phyloP scores from a whole-genome alignment of 345 rosid genomes.

The Noccaea bulbosa region DNA sequence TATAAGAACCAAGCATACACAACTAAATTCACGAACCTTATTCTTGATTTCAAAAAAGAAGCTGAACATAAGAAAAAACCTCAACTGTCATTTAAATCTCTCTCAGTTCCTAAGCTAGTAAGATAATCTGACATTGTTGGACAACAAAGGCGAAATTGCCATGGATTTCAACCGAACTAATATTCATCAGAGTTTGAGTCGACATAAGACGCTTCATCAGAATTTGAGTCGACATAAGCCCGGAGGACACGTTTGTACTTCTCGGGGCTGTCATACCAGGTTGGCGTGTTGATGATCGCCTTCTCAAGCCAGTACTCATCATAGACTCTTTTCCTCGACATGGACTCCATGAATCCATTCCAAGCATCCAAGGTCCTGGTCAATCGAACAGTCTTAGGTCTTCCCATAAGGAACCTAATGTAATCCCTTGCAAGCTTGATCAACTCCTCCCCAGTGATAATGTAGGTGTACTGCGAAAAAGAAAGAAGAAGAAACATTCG shows the following conservation, averaged over 20 bases:
- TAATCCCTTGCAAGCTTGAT: constrained; percentile 68
- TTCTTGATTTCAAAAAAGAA: constrained; percentile 10
- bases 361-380: constrained; percentile 56
- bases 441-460: constrained; percentile 73
- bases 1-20: not conserved
- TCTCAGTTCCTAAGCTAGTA: constrained; percentile 13
- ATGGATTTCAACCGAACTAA: not conserved
- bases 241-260: constrained; percentile 53
- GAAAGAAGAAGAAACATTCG: not conserved
- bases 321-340: constrained; percentile 45
- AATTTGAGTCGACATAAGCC: constrained; percentile 32
- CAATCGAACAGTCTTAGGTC: constrained; percentile 65
- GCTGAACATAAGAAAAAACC: constrained; percentile 17
- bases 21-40: not conserved
- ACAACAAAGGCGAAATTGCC: constrained; percentile 22
- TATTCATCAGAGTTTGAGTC: constrained; percentile 30
- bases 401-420: constrained; percentile 58
- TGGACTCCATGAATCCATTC: constrained; percentile 42
- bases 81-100: constrained; percentile 7
- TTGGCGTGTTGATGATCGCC: constrained; percentile 68
- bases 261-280: constrained; percentile 67
- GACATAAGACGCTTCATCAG: constrained; percentile 10
- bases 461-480: constrained; percentile 62
- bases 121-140: constrained; percentile 11
- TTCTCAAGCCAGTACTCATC: constrained; percentile 68